These are phyloP conservation scores for Hygrophorus pudorinus DNA, from an alignment of 768 basidiomycete genomes.

Conservation along the genomic window DNA sequence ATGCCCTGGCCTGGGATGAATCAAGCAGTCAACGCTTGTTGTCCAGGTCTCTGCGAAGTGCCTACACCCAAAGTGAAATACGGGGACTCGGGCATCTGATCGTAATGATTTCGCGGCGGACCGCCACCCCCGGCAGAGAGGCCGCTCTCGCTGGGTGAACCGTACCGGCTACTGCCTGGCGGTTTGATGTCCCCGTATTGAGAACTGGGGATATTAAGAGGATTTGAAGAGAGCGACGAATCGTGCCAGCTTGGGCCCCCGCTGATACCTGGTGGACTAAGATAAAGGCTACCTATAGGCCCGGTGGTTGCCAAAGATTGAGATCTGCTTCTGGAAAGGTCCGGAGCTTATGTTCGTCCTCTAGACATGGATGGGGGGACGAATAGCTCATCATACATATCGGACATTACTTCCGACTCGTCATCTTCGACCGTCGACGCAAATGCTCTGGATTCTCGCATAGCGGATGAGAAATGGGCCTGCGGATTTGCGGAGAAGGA, in stretches of 20 bases:
- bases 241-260: conserved; percentile 53
- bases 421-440: conserved; percentile 78
- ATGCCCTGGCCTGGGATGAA: conserved; percentile 60
- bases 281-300: conserved; percentile 42
- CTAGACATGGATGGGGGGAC: conserved; percentile 35
- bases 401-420: conserved; percentile 54
- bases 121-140: conserved; percentile 38
- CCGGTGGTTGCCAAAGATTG: conserved; percentile 64
- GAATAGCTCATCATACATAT: conserved; percentile 52
- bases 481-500: conserved; percentile 55
- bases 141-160: conserved; percentile 57
- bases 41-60: conserved; percentile 15
- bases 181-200: conserved; percentile 58
- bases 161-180: conserved; percentile 53
- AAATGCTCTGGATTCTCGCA: conserved; percentile 56
- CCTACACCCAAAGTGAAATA: conserved; percentile 23
- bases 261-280: conserved; percentile 20
- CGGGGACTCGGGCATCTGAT: conserved; percentile 34
- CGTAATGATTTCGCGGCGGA: conserved; percentile 36
- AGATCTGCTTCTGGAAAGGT: conserved; percentile 63
- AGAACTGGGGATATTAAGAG: conserved; percentile 43
- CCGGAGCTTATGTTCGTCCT: conserved; percentile 52
- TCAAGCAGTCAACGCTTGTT: conserved; percentile 39
- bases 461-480: conserved; percentile 47
- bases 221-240: conserved; percentile 39